Evolutionary conservation across 345 rosid genomes (phyloP).

Genomic region (Erucastrum elatum): DNA sequence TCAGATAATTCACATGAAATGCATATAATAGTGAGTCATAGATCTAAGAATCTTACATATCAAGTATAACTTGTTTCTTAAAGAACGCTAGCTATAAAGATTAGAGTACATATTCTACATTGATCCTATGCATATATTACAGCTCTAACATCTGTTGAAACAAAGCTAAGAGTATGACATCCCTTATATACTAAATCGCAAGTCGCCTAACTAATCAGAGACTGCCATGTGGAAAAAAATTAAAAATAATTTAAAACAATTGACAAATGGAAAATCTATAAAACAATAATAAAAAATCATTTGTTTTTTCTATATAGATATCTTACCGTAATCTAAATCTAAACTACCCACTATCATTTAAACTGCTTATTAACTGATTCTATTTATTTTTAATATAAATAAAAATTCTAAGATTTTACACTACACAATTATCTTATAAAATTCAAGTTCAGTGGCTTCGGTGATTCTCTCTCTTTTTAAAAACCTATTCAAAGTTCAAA

Average conservation of each 20-base stretch:
- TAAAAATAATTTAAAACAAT: too few species aligned
- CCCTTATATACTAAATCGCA: too few species aligned
- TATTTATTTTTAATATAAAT: too few species aligned
- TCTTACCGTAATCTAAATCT: too few species aligned
- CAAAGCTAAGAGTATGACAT: constrained; percentile 11
- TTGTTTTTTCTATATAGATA: too few species aligned
- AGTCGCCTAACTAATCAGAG: too few species aligned
- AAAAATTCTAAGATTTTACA: too few species aligned
- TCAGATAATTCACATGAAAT: not conserved
- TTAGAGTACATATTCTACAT: not conserved
- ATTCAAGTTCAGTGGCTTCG: not conserved
- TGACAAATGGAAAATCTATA: too few species aligned
- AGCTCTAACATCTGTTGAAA: not conserved
- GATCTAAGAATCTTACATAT: not conserved
- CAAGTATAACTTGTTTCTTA: not conserved
- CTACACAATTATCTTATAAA: not conserved
- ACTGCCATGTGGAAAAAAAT: too few species aligned
- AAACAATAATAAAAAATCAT: too few species aligned
- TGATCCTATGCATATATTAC: not conserved
- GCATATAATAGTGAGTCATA: not conserved
- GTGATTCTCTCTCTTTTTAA: not conserved
- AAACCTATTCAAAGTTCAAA: not conserved
- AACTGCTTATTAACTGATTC: too few species aligned
- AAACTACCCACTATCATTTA: too few species aligned
- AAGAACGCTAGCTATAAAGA: not conserved